phyloP scores from a whole-genome alignment of 164 flowering plant species.

The Vitis rupestris region DNA sequence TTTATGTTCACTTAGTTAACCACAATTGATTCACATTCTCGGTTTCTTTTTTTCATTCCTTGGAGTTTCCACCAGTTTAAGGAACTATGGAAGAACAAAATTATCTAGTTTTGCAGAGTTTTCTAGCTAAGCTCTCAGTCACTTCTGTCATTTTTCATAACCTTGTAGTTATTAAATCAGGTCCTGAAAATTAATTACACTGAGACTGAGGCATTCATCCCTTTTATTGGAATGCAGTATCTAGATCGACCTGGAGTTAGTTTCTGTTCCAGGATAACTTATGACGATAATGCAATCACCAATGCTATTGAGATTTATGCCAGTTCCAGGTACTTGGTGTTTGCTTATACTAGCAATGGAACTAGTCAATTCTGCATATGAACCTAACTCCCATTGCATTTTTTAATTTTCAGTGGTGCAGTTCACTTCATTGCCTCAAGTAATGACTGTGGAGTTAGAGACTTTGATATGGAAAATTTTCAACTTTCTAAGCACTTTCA shows the following conservation, averaged over 20 bases:
- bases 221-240: slow-evolving; percentile 37
- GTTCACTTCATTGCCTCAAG: slow-evolving; percentile 62
- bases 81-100: too few relatives aligned
- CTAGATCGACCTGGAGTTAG: slow-evolving; percentile 65
- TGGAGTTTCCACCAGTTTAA: too few relatives aligned
- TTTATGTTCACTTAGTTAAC: neutral
- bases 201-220: neutral
- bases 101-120: neutral
- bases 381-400: too few relatives aligned
- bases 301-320: slow-evolving; percentile 73
- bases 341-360: neutral
- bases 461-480: slow-evolving; percentile 67
- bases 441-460: slow-evolving; percentile 69
- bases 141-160: neutral
- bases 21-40: too few relatives aligned
- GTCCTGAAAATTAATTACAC: neutral
- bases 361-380: neutral
- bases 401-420: slow-evolving; percentile 49
- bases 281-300: slow-evolving; percentile 76
- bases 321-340: slow-evolving; percentile 15
- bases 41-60: too few relatives aligned
- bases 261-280: slow-evolving; percentile 68
- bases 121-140: neutral
- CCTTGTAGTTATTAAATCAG: neutral
- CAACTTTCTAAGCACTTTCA: slow-evolving; percentile 54